phyloP scores from a whole-genome alignment of 176 grass and related monocot species.

The Oryza meridionalis region DNA sequence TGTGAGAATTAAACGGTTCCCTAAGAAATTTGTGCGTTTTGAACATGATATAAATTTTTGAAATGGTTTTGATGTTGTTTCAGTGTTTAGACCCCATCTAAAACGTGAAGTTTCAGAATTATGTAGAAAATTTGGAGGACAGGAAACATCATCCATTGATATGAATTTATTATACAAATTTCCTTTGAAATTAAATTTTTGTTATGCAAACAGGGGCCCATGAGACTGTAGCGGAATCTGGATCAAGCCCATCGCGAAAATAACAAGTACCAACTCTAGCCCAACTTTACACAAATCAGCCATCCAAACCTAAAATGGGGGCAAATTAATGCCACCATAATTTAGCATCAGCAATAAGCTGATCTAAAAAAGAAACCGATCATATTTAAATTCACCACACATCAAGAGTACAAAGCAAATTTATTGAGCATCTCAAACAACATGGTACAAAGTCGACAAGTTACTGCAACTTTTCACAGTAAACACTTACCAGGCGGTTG shows the following conservation, averaged over 20 bases:
- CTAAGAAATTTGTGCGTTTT: not conserved
- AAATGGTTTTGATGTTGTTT: not conserved
- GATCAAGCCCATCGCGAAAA: too few species aligned
- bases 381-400: not conserved
- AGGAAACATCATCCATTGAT: not conserved
- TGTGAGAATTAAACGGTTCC: not conserved
- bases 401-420: constrained; percentile 5
- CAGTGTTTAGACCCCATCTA: too few species aligned
- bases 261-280: too few species aligned
- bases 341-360: not conserved
- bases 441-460: not conserved
- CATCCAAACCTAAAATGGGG: too few species aligned
- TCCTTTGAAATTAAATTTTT: not conserved
- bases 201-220: not conserved
- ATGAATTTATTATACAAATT: not conserved
- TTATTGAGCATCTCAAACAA: constrained; percentile 31
- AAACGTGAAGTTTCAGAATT: too few species aligned
- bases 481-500: not conserved
- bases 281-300: too few species aligned
- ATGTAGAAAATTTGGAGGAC: not conserved
- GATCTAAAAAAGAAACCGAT: not conserved
- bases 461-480: not conserved
- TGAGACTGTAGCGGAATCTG: too few species aligned
- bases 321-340: not conserved
- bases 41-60: not conserved